A percentile compares a stretch with the other conserved stretches of the same genome.
Conservation (phyloP, 495 filamentous ascomycete species). For the Glarea lozoyensis region DNA sequence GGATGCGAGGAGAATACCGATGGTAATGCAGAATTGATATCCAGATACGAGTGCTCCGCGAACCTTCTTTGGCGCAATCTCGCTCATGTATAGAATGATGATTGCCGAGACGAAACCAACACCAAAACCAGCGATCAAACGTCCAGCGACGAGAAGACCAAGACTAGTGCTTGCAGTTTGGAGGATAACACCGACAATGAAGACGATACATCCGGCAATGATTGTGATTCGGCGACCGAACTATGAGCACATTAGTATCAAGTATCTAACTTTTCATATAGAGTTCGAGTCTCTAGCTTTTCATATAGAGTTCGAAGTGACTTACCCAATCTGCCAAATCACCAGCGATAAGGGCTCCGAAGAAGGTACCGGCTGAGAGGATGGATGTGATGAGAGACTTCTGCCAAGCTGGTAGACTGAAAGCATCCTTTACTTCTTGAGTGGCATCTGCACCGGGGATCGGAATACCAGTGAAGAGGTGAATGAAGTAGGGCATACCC, state of each 20-base stretch:
- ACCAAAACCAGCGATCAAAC: constrained; percentile 73
- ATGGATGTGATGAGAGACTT: constrained; percentile 74
- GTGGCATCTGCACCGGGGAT: constrained; percentile 11
- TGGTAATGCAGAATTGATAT: constrained; percentile 66
- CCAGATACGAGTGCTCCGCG: constrained; percentile 61
- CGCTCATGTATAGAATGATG: constrained; percentile 55
- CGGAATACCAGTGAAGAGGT: constrained; percentile 38
- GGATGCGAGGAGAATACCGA: constrained; percentile 63
- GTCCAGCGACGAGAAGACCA: constrained; percentile 65
- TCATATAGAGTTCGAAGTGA: too few relatives aligned
- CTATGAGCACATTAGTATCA: too few relatives aligned
- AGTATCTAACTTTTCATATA: too few relatives aligned
- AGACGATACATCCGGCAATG: constrained; percentile 55
- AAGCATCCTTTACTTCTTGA: constrained; percentile 7
- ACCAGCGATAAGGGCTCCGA: constrained; percentile 65
- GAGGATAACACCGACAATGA: constrained; percentile 71
- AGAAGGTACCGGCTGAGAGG: constrained; percentile 84
- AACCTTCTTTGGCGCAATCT: constrained; percentile 54
- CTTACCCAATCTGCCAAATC: constrained; percentile 59
- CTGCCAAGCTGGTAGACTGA: constrained; percentile 45
- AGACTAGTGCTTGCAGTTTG: constrained; percentile 61
- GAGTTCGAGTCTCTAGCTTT: too few relatives aligned
- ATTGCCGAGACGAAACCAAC: constrained; percentile 74
- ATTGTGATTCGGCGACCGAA: constrained; percentile 67
- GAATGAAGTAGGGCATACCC: constrained; percentile 65